phyloP scores from a whole-genome alignment of 169 alveolate species.

The Plasmodium coatneyi region DNA sequence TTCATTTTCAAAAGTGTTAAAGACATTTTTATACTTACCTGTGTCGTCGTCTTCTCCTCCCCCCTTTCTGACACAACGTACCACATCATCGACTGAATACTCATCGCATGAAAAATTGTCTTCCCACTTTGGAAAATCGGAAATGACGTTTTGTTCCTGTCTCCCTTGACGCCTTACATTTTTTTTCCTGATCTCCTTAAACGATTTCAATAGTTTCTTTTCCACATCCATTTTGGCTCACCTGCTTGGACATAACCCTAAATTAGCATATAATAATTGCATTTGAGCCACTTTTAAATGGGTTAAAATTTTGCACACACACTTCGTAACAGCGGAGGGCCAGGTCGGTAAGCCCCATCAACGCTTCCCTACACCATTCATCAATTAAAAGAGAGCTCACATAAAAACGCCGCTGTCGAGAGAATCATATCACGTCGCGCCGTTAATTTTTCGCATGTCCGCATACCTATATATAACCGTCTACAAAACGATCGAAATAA shows the following conservation, averaged over 20 bases:
- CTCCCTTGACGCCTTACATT: background rate
- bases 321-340: background rate
- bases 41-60: background rate
- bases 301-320: background rate
- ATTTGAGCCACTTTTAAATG: background rate
- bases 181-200: slow-evolving; percentile 30
- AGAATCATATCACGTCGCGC: background rate
- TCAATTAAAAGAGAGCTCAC: background rate
- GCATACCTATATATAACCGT: background rate
- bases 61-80: background rate
- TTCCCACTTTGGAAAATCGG: background rate
- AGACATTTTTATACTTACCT: slow-evolving; percentile 25
- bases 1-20: slow-evolving; percentile 55
- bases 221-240: background rate
- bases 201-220: background rate
- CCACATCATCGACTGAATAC: background rate
- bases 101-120: background rate
- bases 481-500: background rate
- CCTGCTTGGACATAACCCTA: background rate
- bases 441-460: background rate
- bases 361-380: background rate
- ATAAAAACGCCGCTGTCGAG: background rate
- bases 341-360: background rate
- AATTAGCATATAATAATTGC: background rate
- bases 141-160: background rate